Percentiles rank a stretch among this genome's conserved stretches.
These are phyloP conservation scores for Pleurotus citrinopileatus DNA, from an alignment of 768 basidiomycete species.

Conservation along the genomic window DNA sequence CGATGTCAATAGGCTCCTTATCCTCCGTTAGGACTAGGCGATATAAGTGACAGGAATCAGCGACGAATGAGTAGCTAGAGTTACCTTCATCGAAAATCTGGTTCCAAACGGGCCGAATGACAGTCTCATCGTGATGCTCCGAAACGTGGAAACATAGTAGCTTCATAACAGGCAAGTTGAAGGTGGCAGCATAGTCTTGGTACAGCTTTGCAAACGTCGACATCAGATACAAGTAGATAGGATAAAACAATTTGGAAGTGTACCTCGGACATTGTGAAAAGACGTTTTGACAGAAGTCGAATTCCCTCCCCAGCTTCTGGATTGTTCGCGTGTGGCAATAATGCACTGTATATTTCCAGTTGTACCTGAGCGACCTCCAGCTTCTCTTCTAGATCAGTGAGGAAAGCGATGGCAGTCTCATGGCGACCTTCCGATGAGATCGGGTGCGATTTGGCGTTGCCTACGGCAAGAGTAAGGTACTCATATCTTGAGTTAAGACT, in stretches of 20 bases:
- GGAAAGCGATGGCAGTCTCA: constrained; percentile 91
- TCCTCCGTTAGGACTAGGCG: constrained; percentile 42
- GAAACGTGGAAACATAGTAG: constrained; percentile 91
- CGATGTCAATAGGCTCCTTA: constrained; percentile 52
- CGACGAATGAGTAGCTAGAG: background rate
- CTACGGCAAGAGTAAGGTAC: constrained; percentile 90
- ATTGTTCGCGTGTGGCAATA: constrained; percentile 59
- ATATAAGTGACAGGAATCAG: constrained; percentile 1
- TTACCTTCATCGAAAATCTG: constrained; percentile 80
- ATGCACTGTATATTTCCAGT: constrained; percentile 77
- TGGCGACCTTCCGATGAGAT: constrained; percentile 73
- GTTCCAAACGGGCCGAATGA: constrained; percentile 87
- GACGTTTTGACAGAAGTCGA: constrained; percentile 48
- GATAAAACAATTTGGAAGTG: constrained; percentile 16
- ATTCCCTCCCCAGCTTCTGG: constrained; percentile 65
- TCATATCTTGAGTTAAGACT: constrained; percentile 77
- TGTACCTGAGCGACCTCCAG: constrained; percentile 97
- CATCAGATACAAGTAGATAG: constrained; percentile 7
- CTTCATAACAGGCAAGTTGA: constrained; percentile 80
- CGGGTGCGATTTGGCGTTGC: constrained; percentile 94
- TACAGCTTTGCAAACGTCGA: constrained; percentile 70
- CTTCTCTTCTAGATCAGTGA: constrained; percentile 94
- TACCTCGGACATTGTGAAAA: constrained; percentile 88
- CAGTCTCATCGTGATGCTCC: constrained; percentile 81
- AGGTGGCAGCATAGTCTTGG: constrained; percentile 82